Base-by-base conservation (phyloP, 441 rosid species). In the Populus hybrid region DNA sequence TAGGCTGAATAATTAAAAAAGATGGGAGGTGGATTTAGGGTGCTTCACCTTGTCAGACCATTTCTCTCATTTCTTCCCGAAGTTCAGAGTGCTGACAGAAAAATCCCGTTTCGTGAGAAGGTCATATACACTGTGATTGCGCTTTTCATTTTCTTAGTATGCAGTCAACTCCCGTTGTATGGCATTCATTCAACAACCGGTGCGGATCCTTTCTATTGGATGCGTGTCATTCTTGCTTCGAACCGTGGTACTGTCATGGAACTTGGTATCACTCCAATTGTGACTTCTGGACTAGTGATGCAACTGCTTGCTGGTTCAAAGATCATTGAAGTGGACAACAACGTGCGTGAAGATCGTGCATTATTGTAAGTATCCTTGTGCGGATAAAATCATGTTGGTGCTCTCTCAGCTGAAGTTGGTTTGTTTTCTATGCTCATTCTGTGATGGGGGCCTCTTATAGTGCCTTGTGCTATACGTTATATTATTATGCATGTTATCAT, bases 191-290 rank as follows among this genome's bases (percentile, higher is more conserved):
- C 98, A 10, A 90, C 98, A 10, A 92, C 97, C 0, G 97, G 98
- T 0, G 97, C 97, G 0, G 97, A 94, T 89, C 97, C 98, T 0
- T 91, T 94, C 84, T 92, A 92, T 73, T 94, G 95, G 97, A 91
- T 94, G 97, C 95, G 95, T 81, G 95, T 91, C 66, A 94, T 94
- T 74, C 93, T 92, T 23, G 98, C 98, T 1, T 94, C 98, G 0
- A 93, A 84, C 82, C 95, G 98, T 63, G 97, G 97, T 18, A 93
- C 96, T 7, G 96, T 93, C 38, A 94, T 94, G 98, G 98, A 94
- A 82, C 98, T 94, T 16, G 98, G 98, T 50, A 94, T 94, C 74
- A 94, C 98, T 21, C 97, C 98, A 4, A 92, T 94, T 72, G 97
- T 94, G 61, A 94, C 97, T 1, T 92, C 95, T 84, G 98, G 98